A percentile compares a stretch with the other conserved stretches of the same genome.
Conservation (phyloP, 495 filamentous ascomycete species). For the Durotheca rogersii region DNA sequence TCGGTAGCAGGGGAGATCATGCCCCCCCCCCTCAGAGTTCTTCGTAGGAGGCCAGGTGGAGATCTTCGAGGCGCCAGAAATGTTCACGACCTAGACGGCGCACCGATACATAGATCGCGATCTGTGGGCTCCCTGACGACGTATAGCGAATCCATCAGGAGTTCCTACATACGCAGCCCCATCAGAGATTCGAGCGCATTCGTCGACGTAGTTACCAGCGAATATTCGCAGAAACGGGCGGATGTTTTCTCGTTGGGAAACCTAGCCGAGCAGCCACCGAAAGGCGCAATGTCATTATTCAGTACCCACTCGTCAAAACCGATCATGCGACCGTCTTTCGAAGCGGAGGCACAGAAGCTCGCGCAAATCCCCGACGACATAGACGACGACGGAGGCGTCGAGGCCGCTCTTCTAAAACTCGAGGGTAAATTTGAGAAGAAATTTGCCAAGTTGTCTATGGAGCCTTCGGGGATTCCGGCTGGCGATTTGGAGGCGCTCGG, state of each 20-base stretch:
- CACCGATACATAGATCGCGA: conserved; percentile 58
- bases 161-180: conserved; percentile 55
- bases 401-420: conserved; percentile 86
- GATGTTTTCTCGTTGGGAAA: conserved; percentile 60
- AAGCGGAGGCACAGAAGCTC: conserved; percentile 84
- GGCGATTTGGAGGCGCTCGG: conserved; percentile 15
- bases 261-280: conserved; percentile 51
- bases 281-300: conserved; percentile 59
- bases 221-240: conserved; percentile 39
- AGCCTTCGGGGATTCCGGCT: conserved; percentile 28
- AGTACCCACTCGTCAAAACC: conserved; percentile 75
- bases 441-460: conserved; percentile 45
- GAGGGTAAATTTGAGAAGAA: conserved; percentile 78
- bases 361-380: conserved; percentile 83
- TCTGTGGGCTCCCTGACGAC: conserved; percentile 73
- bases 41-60: conserved; percentile 85
- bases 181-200: conserved; percentile 40
- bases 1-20: conserved; percentile 41
- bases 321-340: conserved; percentile 80
- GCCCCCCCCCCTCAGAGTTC: conserved; percentile 57
- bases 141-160: conserved; percentile 65
- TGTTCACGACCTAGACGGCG: conserved; percentile 63
- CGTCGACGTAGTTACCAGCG: conserved; percentile 46
- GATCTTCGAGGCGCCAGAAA: conserved; percentile 79
- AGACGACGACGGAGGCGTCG: conserved; percentile 85